phyloP scores from a whole-genome alignment of 495 filamentous ascomycete species.

The Podospora australis region DNA sequence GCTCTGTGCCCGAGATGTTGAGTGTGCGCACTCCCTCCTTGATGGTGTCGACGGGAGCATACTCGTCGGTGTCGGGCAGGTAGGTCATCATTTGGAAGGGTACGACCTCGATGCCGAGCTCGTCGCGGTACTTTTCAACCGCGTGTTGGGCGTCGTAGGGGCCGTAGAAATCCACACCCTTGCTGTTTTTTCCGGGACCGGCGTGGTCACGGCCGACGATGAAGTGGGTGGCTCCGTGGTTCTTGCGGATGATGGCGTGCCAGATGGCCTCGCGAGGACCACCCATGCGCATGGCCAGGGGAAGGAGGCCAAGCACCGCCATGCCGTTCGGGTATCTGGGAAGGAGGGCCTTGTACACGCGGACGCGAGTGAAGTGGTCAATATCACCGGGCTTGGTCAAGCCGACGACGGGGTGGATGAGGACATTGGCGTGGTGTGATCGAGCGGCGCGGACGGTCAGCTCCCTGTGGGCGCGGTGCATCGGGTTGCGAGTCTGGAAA shows the following conservation, averaged over 20 bases:
- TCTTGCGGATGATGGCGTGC: constrained; percentile 99
- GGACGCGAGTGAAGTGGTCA: constrained; percentile 98
- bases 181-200: constrained; percentile 92
- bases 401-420: constrained; percentile 98
- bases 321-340: constrained; percentile 98
- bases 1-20: constrained; percentile 95
- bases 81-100: constrained; percentile 99
- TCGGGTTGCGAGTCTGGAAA: constrained; percentile 98
- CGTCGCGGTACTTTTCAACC: constrained; percentile 91
- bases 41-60: constrained; percentile 86
- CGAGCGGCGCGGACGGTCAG: constrained; percentile 95
- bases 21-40: constrained; percentile 76
- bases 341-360: constrained; percentile 94
- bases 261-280: constrained; percentile 97
- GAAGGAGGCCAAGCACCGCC: constrained; percentile 93
- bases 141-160: constrained; percentile 98
- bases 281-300: constrained; percentile 98
- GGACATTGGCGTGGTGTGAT: constrained; percentile 90
- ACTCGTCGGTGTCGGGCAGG: constrained; percentile 93
- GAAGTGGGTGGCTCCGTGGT: constrained; percentile 98
- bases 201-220: constrained; percentile 98
- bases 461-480: constrained; percentile 97
- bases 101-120: constrained; percentile 97
- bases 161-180: constrained; percentile 95
- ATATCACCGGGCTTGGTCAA: constrained; percentile 98